A percentile compares a stretch with the other conserved stretches of the same genome.
Conservation (phyloP, 129 eudicot species). For the Centella asiatica region DNA sequence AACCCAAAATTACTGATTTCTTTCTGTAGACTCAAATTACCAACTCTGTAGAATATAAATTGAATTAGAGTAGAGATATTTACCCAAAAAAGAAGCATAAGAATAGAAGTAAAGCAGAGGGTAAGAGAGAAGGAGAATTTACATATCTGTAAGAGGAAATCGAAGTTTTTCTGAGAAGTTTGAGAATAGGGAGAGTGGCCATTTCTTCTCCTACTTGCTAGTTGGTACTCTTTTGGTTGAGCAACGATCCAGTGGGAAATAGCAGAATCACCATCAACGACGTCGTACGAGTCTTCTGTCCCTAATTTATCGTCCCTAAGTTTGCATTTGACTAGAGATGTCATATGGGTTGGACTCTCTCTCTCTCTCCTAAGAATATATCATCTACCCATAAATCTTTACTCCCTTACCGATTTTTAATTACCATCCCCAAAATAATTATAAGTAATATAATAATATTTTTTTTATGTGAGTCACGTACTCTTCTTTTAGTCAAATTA, state of each 20-base stretch:
- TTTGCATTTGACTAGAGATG: no score
- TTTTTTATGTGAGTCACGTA: no score
- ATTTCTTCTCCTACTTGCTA: background rate
- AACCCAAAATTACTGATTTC: background rate
- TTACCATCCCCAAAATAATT: no score
- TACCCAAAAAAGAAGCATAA: background rate
- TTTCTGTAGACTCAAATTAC: background rate
- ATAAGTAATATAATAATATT: no score
- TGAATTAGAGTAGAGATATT: background rate
- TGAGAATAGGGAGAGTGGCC: background rate
- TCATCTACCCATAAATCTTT: no score
- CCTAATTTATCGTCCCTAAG: no score
- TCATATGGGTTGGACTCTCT: no score
- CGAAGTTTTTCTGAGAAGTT: background rate
- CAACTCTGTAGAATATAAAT: background rate
- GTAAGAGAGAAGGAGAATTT: background rate
- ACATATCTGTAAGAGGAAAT: conserved; percentile 5
- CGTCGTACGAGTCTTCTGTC: no score
- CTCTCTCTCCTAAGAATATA: no score
- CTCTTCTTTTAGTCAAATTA: no score
- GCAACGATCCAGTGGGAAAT: background rate
- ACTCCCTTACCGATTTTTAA: no score
- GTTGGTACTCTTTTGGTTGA: background rate
- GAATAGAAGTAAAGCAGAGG: background rate
- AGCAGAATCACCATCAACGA: no score